These are phyloP conservation scores for Erythrobasidium yunnanense DNA, from an alignment of 768 basidiomycete genomes.

Conservation along the genomic window DNA sequence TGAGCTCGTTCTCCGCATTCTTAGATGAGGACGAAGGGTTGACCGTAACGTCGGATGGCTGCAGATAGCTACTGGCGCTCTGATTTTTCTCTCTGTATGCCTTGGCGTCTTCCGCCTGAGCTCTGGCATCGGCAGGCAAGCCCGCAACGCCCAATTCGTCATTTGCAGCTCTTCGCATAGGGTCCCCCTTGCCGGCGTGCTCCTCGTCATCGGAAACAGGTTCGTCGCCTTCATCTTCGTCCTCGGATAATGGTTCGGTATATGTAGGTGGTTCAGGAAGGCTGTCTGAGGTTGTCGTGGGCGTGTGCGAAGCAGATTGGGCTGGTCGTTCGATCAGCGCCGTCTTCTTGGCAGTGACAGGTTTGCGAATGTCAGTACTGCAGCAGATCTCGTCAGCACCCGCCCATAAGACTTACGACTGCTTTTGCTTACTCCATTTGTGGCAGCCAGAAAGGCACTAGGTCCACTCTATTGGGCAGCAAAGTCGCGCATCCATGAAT, in stretches of 20 bases:
- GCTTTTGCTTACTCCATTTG: conserved; percentile 61
- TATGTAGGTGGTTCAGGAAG: conserved; percentile 51
- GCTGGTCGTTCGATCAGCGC: conserved; percentile 54
- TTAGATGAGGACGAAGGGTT: no score
- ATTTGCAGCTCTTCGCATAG: conserved; percentile 49
- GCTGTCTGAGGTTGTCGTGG: conserved; percentile 41
- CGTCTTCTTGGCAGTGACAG: conserved; percentile 54
- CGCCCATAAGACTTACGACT: no score
- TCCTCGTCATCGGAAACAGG: conserved; percentile 6
- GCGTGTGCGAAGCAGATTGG: conserved; percentile 39
- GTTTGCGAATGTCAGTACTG: conserved; percentile 71
- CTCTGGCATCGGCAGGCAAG: conserved; percentile 49
- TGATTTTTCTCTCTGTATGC: conserved; percentile 67
- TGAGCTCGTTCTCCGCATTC: conserved; percentile 50
- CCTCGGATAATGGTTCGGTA: conserved; percentile 84
- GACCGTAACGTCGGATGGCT: not conserved
- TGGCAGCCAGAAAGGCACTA: conserved; percentile 97
- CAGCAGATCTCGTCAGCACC: not conserved
- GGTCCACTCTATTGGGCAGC: conserved; percentile 78
- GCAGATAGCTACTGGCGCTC: not conserved
- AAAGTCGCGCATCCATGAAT: conserved; percentile 93
- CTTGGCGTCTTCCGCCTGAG: conserved; percentile 69
- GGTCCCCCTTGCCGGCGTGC: conserved; percentile 38
- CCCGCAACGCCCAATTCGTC: conserved; percentile 77
- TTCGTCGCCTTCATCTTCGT: conserved; percentile 69